Evolutionary conservation across 441 rosid genomes (phyloP).

Genomic region (Euphorbia schlechtendalii): DNA sequence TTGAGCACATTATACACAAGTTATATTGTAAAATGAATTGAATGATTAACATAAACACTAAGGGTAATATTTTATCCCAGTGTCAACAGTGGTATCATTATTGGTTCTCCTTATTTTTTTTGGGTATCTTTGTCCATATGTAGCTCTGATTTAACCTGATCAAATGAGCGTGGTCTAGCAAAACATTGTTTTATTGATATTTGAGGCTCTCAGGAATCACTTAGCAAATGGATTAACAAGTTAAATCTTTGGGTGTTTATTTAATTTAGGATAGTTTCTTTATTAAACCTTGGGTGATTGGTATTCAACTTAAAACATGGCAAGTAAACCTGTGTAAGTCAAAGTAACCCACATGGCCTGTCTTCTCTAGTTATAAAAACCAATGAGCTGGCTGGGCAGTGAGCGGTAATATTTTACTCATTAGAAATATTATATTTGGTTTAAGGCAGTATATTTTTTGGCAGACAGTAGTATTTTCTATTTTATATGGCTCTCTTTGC

Average conservation of each 20-base stretch:
- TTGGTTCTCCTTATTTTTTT: conserved; percentile 1
- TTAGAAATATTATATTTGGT: neutral
- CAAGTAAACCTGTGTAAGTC: neutral
- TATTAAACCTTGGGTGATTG: neutral
- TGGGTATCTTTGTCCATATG: conserved; percentile 8
- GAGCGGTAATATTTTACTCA: neutral
- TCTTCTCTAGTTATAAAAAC: neutral
- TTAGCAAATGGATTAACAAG: conserved; percentile 9
- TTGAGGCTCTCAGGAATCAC: neutral
- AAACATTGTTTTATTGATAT: neutral
- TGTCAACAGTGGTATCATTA: neutral
- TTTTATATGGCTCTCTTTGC: neutral
- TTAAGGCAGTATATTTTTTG: neutral
- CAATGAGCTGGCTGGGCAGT: neutral
- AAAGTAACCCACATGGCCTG: neutral
- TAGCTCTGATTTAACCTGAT: conserved; percentile 6
- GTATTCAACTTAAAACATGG: neutral
- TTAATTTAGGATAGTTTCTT: neutral
- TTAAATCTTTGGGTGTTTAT: neutral
- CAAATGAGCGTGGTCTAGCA: conserved; percentile 13
- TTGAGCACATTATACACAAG: conserved; percentile 7
- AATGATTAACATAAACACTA: neutral
- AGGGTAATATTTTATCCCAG: conserved; percentile 7
- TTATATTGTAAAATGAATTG: neutral
- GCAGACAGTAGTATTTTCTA: neutral